Conservation (phyloP, 2,329 filamentous ascomycete species). For the Colletotrichum coccodes region DNA sequence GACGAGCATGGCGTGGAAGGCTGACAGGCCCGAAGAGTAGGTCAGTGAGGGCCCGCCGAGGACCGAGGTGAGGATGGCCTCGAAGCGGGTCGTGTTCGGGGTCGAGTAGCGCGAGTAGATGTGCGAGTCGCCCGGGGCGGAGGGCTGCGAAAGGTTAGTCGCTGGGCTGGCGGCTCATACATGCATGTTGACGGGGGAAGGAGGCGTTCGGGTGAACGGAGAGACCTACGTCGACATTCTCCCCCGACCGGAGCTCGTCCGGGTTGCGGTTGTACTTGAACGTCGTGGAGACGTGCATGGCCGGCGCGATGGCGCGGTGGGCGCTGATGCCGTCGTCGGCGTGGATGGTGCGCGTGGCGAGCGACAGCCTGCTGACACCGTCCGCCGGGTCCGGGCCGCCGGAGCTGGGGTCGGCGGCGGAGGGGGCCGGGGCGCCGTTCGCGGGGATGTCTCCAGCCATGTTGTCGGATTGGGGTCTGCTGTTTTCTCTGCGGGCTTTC, state of each 20-base stretch:
- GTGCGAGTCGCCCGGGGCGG: conserved; percentile 69
- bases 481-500: background rate
- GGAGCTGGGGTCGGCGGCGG: background rate
- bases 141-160: conserved; percentile 49
- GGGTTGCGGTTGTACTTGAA: conserved; percentile 84
- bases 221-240: conserved; percentile 64
- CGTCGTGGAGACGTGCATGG: conserved; percentile 91
- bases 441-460: conserved; percentile 17
- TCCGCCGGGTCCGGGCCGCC: conserved; percentile 5
- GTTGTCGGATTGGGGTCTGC: background rate
- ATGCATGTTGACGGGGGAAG: background rate
- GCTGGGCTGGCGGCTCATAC: background rate
- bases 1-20: conserved; percentile 90
- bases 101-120: conserved; percentile 85
- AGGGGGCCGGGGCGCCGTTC: background rate
- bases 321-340: conserved; percentile 82
- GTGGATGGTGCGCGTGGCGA: conserved; percentile 81
- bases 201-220: no score
- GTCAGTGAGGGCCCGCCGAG: conserved; percentile 77
- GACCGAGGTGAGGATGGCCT: conserved; percentile 81
- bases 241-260: conserved; percentile 64
- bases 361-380: conserved; percentile 53
- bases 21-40: conserved; percentile 86
- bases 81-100: conserved; percentile 86
- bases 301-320: conserved; percentile 84